Base-by-base conservation (phyloP, 768 basidiomycete species). In the Leccinum rimulosum region DNA sequence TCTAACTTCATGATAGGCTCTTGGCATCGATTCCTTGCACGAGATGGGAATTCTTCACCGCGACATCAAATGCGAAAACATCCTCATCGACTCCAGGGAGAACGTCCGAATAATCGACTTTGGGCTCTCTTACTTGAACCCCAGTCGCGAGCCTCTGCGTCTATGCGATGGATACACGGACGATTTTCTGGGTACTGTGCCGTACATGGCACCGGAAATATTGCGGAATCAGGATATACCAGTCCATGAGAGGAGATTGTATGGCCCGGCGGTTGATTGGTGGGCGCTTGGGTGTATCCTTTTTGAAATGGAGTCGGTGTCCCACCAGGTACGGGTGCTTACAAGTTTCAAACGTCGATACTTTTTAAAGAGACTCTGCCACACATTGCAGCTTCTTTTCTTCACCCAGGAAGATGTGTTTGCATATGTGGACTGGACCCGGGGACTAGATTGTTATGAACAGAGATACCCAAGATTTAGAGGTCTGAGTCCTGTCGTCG, bases 51-150 rank as follows among this genome's bases (percentile, higher is more conserved):
- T 89, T 55, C 79, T 88, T 33, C 86, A 88, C 69, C 79, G 86
- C 14, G 86, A 88, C 61, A 79, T 90, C 57, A 89, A 89, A 65
- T 80, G 85, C 3, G 84, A 84, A 73, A 89, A 89, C 59, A 79
- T 90, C 47, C 77, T 89, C n/a, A 75, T 89, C 53, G 79, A 80
- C 60, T 61, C 58, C 7, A 66, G 65, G 4, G 72, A 72, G 52
- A 79, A 80, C 38, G 64, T 80, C 22, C 73, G 74, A 27, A 77
- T 81, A 17, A 67, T 74, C 3, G 80, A 79, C 56, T 78, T 81
- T 50, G 80, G 77, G 3, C 69, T 74, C 9, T 68, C 76, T 5
- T 73, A 72, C 35, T 49, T 71, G 35, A 30, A 58, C 10, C 45
- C 51, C 25, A n/a, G 31, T 22, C 40, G 28, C 33, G 47, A 30